Conservation (phyloP, 495 filamentous ascomycete genomes). For the Mycothermus thermophilus region DNA sequence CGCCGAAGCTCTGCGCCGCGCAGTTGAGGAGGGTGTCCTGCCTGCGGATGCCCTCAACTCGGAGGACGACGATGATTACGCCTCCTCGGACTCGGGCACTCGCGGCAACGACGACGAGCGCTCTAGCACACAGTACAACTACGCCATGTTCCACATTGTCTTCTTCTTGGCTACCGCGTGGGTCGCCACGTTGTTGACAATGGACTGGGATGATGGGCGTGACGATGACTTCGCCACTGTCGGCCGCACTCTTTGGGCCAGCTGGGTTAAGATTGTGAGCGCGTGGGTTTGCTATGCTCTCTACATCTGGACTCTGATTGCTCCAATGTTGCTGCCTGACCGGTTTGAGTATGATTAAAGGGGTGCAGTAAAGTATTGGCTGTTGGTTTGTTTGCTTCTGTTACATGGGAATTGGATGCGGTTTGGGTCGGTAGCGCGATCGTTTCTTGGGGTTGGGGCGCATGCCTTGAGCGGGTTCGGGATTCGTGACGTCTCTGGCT, state of each 20-base stretch:
- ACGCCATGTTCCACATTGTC: slow-evolving; percentile 92
- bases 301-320: slow-evolving; percentile 84
- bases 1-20: slow-evolving; percentile 74
- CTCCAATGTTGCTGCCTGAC: slow-evolving; percentile 74
- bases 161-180: slow-evolving; percentile 93
- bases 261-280: slow-evolving; percentile 98
- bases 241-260: slow-evolving; percentile 90
- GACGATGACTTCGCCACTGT: slow-evolving; percentile 74
- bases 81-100: slow-evolving; percentile 23
- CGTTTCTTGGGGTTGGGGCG: no score
- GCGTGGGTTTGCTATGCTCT: slow-evolving; percentile 94
- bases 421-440: background rate
- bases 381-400: background rate
- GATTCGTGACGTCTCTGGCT: no score
- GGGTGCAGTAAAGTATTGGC: background rate
- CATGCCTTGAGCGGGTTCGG: no score
- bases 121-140: slow-evolving; percentile 83
- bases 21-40: slow-evolving; percentile 79
- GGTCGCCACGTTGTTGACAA: slow-evolving; percentile 86
- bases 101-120: slow-evolving; percentile 75
- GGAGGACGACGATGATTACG: slow-evolving; percentile 57
- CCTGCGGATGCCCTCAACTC: slow-evolving; percentile 83
- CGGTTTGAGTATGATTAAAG: slow-evolving; percentile 48
- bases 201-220: slow-evolving; percentile 52
- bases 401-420: background rate